Conservation (phyloP, 2,329 filamentous ascomycete genomes). For the Aureobasidium sp. region DNA sequence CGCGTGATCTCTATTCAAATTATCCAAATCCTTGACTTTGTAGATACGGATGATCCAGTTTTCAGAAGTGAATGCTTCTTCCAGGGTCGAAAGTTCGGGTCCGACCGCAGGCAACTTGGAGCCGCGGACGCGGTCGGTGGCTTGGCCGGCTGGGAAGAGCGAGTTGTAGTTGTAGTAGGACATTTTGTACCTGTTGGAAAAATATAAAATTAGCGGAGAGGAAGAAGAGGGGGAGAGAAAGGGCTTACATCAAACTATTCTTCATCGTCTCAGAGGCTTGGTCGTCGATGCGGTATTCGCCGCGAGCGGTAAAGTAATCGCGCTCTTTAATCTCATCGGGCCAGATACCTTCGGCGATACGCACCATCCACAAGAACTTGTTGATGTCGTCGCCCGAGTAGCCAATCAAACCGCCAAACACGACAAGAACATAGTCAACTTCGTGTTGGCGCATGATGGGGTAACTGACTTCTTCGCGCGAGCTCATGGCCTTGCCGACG, state of each 20-base stretch:
- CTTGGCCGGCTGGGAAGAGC: conserved; percentile 88
- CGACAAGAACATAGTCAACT: conserved; percentile 96
- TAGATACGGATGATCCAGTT: conserved; percentile 99
- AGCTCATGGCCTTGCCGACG: conserved; percentile 98
- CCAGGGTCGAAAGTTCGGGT: conserved; percentile 78
- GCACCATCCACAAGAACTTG: conserved; percentile 99
- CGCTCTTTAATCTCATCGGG: conserved; percentile 98
- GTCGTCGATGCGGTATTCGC: conserved; percentile 93
- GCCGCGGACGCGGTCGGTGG: conserved; percentile 80
- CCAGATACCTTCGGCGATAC: conserved; percentile 98
- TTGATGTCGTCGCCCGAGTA: conserved; percentile 99
- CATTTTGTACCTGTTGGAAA: conserved; percentile 86
- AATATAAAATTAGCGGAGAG: too few relatives aligned
- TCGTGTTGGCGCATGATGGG: conserved; percentile 98
- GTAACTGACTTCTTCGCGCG: conserved; percentile 94
- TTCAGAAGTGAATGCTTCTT: conserved; percentile 97
- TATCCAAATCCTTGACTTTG: conserved; percentile 99
- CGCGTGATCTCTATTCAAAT: conserved; percentile 82
- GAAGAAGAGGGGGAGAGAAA: background rate
- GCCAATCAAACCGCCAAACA: conserved; percentile 90
- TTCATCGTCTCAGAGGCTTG: conserved; percentile 94
- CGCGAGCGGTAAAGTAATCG: conserved; percentile 86
- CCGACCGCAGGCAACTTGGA: conserved; percentile 73
- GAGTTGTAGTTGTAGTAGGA: conserved; percentile 96
- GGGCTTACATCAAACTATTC: conserved; percentile 92